phyloP scores from a whole-genome alignment of 805 yeast species.

The Hanseniaspora thailandica region DNA sequence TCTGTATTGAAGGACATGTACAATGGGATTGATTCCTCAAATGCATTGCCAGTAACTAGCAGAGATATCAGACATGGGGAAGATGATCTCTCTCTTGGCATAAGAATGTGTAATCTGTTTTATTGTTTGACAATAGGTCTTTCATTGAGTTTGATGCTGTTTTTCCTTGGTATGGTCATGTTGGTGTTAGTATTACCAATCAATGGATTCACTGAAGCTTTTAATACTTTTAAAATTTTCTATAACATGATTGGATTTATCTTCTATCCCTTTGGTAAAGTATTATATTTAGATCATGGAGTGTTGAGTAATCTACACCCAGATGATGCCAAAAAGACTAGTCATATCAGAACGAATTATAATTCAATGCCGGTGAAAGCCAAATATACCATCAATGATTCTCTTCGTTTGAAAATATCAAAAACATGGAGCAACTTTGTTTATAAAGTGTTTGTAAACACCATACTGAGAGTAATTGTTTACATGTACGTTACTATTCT shows the following conservation, averaged over 20 bases:
- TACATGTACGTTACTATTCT: neutral
- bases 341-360: neutral
- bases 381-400: conserved; percentile 3
- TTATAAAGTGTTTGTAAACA: neutral
- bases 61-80: conserved; percentile 18
- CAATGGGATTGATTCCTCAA: conserved; percentile 36
- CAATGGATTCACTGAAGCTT: conserved; percentile 39
- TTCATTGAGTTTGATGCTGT: conserved; percentile 42
- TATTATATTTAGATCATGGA: conserved; percentile 40
- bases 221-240: conserved; percentile 51
- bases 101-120: conserved; percentile 51
- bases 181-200: conserved; percentile 29
- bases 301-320: neutral
- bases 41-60: conserved; percentile 19
- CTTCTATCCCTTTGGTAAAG: conserved; percentile 79
- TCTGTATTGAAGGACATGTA: conserved; percentile 92
- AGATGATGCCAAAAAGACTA: conserved; percentile 7
- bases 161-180: conserved; percentile 33
- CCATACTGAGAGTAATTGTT: neutral
- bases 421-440: neutral
- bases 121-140: conserved; percentile 73
- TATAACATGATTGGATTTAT: conserved; percentile 59
- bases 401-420: neutral
- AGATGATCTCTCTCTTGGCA: conserved; percentile 21
- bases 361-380: conserved; percentile 2